Percentiles rank a stretch among this genome's conserved stretches.
These are phyloP conservation scores for Aspergillus flavus DNA, from an alignment of 2,329 filamentous ascomycete species.

Conservation along the genomic window DNA sequence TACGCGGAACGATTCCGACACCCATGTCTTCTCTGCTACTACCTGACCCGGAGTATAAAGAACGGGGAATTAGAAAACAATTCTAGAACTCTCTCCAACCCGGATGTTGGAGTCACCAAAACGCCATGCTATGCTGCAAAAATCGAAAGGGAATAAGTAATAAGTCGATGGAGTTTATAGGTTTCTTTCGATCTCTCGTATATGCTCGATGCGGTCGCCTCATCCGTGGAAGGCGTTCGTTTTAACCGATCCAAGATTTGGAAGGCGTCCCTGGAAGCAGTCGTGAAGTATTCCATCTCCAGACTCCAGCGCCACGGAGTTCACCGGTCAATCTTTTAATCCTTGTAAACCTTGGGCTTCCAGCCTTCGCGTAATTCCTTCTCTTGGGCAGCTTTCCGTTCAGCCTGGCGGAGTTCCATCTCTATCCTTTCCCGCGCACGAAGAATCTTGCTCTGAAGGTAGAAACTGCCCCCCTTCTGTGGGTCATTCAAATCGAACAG, in stretches of 20 bases:
- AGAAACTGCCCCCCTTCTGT: slow-evolving; percentile 94
- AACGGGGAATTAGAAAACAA: slow-evolving; percentile 20
- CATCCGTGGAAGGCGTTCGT: neutral
- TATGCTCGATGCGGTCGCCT: neutral
- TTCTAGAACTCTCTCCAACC: slow-evolving; percentile 22
- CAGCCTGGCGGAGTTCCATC: slow-evolving; percentile 73
- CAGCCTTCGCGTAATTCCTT: slow-evolving; percentile 82
- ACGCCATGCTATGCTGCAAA: slow-evolving; percentile 47
- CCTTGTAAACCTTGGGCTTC: slow-evolving; percentile 94
- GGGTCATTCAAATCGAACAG: slow-evolving; percentile 95
- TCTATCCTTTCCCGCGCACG: slow-evolving; percentile 91
- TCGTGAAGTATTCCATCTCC: neutral
- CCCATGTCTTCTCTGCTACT: neutral
- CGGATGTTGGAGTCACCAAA: slow-evolving; percentile 31
- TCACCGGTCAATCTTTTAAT: slow-evolving; percentile 59
- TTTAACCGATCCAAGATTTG: neutral
- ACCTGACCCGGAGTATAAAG: neutral
- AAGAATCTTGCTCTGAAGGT: slow-evolving; percentile 95
- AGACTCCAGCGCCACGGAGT: neutral
- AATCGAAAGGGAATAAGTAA: slow-evolving; percentile 22
- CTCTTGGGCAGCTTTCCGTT: slow-evolving; percentile 72
- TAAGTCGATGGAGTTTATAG: neutral
- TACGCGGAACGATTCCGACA: neutral
- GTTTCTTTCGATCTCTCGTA: neutral
- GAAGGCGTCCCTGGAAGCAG: neutral